Conservation (phyloP, 345 rosid species). For the Trapa incisa region DNA sequence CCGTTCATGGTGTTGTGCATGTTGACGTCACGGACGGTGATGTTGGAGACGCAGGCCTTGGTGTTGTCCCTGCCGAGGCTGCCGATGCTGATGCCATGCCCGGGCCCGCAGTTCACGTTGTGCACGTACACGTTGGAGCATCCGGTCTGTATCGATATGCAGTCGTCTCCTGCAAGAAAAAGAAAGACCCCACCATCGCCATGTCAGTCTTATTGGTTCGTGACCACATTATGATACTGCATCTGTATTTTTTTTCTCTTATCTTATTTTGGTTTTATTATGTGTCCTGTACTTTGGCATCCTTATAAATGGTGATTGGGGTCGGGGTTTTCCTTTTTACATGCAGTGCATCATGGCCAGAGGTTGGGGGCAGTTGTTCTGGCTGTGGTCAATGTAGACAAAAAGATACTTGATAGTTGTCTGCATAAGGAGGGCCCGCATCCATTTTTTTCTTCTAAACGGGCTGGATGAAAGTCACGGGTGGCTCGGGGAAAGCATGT, state of each 20-base stretch:
- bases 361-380: no score
- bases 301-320: no score
- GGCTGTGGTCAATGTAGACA: no score
- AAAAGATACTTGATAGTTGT: no score
- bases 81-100: slow-evolving; percentile 96
- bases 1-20: slow-evolving; percentile 86
- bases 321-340: no score
- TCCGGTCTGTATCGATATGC: slow-evolving; percentile 85
- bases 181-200: no score
- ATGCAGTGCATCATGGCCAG: no score
- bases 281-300: no score
- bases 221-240: no score
- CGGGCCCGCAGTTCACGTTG: slow-evolving; percentile 89
- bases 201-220: no score
- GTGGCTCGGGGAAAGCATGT: slow-evolving; percentile 10
- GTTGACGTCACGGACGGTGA: slow-evolving; percentile 63
- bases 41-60: slow-evolving; percentile 87
- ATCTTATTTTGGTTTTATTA: no score
- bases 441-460: background rate
- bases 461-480: slow-evolving; percentile 2
- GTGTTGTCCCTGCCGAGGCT: slow-evolving; percentile 70
- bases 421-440: slow-evolving; percentile 4
- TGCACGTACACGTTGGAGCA: slow-evolving; percentile 75
- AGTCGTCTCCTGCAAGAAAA: slow-evolving; percentile 66
- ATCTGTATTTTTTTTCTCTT: no score